phyloP scores from a whole-genome alignment of 1,284 basidiomycete genomes.

The Trichosporon sp. region DNA sequence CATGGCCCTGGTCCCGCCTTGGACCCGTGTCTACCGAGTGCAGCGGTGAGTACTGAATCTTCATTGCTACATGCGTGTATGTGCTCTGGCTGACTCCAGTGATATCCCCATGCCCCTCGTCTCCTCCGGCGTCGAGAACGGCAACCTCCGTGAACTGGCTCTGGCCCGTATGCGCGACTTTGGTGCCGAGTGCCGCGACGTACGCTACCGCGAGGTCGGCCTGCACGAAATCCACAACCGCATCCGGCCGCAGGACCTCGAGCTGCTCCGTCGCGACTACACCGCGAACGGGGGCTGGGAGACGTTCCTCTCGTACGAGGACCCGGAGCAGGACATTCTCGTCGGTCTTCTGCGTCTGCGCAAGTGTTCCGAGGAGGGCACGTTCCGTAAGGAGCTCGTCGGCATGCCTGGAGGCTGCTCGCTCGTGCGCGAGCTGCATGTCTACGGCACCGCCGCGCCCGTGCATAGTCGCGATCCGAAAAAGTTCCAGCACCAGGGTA shows the following conservation, averaged over 20 bases:
- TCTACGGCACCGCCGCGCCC: slow-evolving; percentile 98
- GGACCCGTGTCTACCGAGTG: slow-evolving; percentile 98
- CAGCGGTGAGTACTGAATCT: slow-evolving; percentile 66
- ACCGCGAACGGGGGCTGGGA: slow-evolving; percentile 98
- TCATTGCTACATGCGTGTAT: background rate
- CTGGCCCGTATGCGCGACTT: slow-evolving; percentile 99
- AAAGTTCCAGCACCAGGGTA: slow-evolving; percentile 98
- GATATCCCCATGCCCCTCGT: slow-evolving; percentile 96
- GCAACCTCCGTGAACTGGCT: slow-evolving; percentile 93
- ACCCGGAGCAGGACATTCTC: slow-evolving; percentile 94
- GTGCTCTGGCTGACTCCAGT: slow-evolving; percentile 57
- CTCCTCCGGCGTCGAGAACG: slow-evolving; percentile 96
- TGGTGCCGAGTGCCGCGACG: slow-evolving; percentile 95
- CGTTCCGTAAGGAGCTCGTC: slow-evolving; percentile 90
- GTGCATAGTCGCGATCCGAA: slow-evolving; percentile 97
- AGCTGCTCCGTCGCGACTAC: slow-evolving; percentile 96
- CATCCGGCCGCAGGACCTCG: slow-evolving; percentile 92
- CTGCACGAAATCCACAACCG: slow-evolving; percentile 99
- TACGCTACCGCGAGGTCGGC: slow-evolving; percentile 98
- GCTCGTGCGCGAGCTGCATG: slow-evolving; percentile 94
- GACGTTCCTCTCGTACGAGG: slow-evolving; percentile 98
- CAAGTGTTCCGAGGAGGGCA: slow-evolving; percentile 94
- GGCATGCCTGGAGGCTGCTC: slow-evolving; percentile 78
- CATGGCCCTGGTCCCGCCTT: slow-evolving; percentile 94
- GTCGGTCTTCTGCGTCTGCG: slow-evolving; percentile 89